Evolutionary conservation across 2,329 filamentous ascomycete species (phyloP).

Genomic region (Exserohilum turcica): DNA sequence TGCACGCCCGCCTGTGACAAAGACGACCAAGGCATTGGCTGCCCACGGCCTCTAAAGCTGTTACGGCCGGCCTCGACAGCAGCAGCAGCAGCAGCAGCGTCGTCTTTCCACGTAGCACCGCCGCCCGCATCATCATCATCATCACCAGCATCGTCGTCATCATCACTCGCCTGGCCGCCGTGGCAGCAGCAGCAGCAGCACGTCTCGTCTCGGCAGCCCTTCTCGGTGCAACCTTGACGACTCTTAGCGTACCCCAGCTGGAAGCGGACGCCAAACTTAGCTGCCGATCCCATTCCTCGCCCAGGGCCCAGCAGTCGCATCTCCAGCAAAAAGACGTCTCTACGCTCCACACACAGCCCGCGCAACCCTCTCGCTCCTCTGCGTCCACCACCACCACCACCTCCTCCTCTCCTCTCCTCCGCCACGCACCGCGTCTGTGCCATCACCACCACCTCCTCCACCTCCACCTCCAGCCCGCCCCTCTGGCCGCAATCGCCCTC

Average conservation of each 20-base stretch:
- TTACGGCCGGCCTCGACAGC: background rate
- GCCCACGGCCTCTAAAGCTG: conserved; percentile 3
- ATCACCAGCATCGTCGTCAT: background rate
- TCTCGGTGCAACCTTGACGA: conserved; percentile 8
- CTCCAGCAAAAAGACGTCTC: conserved; percentile 17
- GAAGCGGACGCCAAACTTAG: conserved; percentile 25
- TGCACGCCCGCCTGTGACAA: conserved; percentile 5
- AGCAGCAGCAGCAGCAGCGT: background rate
- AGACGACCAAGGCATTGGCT: background rate
- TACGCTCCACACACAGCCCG: conserved; percentile 8
- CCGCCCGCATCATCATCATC: background rate
- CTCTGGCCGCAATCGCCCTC: background rate
- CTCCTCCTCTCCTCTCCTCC: background rate
- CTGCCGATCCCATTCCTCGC: conserved; percentile 27
- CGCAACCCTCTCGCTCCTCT: conserved; percentile 7
- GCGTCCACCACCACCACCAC: conserved; percentile 3
- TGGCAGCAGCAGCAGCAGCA: too few relatives aligned
- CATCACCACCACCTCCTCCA: conserved; percentile 4
- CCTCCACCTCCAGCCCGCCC: background rate
- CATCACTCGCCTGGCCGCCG: too few relatives aligned
- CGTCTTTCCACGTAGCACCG: too few relatives aligned
- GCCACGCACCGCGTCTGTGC: conserved; percentile 1
- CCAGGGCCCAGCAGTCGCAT: conserved; percentile 17
- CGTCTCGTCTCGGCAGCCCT: conserved; percentile 6
- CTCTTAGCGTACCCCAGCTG: conserved; percentile 24